Conservation (phyloP, 2,329 filamentous ascomycete species). For the Coniella lustricola region DNA sequence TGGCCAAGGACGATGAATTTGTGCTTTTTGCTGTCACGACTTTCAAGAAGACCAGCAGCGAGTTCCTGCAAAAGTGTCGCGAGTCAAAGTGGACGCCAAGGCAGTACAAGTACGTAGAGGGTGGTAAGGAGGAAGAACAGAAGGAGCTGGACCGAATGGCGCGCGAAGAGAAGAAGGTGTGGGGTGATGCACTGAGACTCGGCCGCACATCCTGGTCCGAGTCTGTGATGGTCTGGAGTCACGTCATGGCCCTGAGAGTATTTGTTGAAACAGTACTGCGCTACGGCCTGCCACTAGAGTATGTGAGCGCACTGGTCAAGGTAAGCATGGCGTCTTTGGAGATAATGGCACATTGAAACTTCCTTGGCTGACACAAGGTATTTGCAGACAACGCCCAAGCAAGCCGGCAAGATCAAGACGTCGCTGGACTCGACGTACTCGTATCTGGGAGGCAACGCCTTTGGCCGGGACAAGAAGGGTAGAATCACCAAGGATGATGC, state of each 20-base stretch:
- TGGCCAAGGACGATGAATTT: conserved; percentile 86
- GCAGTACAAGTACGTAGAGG: conserved; percentile 89
- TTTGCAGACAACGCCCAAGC: conserved; percentile 70
- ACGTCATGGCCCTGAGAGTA: conserved; percentile 81
- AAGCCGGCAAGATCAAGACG: conserved; percentile 69
- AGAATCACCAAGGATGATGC: conserved; percentile 86
- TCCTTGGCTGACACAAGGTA: conserved; percentile 15
- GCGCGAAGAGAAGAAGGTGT: conserved; percentile 83
- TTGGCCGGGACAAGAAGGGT: conserved; percentile 89
- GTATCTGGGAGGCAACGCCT: conserved; percentile 90
- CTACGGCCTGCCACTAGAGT: conserved; percentile 87
- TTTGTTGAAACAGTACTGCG: conserved; percentile 98
- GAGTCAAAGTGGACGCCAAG: conserved; percentile 93
- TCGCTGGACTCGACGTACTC: conserved; percentile 79
- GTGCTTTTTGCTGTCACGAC: conserved; percentile 80
- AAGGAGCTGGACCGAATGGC: conserved; percentile 76
- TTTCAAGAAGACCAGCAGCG: conserved; percentile 83
- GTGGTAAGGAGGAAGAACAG: conserved; percentile 81
- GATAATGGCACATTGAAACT: neutral
- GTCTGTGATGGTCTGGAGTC: conserved; percentile 91
- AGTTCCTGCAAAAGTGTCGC: conserved; percentile 87
- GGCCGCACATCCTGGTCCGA: conserved; percentile 93
- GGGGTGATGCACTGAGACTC: conserved; percentile 82
- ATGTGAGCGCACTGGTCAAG: conserved; percentile 77
- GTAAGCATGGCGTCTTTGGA: conserved; percentile 43